phyloP scores from a whole-genome alignment of 768 basidiomycete genomes.

The Gautieria morchelliformis region DNA sequence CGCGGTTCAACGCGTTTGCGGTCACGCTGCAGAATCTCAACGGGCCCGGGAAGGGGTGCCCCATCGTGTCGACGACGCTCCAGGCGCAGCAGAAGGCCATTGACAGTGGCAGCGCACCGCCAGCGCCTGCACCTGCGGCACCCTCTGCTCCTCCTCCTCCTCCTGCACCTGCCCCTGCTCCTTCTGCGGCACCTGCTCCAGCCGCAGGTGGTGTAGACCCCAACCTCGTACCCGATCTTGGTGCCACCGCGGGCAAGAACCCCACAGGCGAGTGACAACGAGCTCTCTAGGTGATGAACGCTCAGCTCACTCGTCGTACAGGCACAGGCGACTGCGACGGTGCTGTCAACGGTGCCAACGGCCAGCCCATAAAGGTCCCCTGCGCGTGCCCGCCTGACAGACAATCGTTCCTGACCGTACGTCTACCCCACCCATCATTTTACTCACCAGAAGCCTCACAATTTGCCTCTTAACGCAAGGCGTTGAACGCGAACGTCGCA shows the following conservation, averaged over 20 bases:
- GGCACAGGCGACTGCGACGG: slow-evolving; percentile 68
- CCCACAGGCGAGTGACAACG: slow-evolving; percentile 39
- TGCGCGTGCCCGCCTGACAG: slow-evolving; percentile 50
- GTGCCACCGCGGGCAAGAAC: slow-evolving; percentile 44
- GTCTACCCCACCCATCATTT: slow-evolving; percentile 34
- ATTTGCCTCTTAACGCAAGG: neutral
- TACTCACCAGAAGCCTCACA: slow-evolving; percentile 11
- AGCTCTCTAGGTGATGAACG: neutral
- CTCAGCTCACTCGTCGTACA: slow-evolving; percentile 16
- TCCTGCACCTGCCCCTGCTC: neutral
- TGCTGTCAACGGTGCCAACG: slow-evolving; percentile 44
- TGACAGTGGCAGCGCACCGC: neutral
- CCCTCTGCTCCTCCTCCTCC: neutral
- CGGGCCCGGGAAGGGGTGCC: slow-evolving; percentile 19
- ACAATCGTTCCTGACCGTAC: neutral
- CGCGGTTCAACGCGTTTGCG: slow-evolving; percentile 16
- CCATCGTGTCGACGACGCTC: slow-evolving; percentile 16
- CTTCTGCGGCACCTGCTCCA: neutral
- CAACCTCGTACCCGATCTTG: slow-evolving; percentile 37
- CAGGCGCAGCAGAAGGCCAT: slow-evolving; percentile 8
- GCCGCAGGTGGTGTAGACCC: neutral
- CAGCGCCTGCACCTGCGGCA: neutral
- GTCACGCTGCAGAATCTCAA: slow-evolving; percentile 21
- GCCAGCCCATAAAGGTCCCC: slow-evolving; percentile 51
- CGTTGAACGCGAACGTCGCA: slow-evolving; percentile 14